Evolutionary conservation across 2,329 filamentous ascomycete species (phyloP).

Genomic region (Tolypocladium guangdongense): DNA sequence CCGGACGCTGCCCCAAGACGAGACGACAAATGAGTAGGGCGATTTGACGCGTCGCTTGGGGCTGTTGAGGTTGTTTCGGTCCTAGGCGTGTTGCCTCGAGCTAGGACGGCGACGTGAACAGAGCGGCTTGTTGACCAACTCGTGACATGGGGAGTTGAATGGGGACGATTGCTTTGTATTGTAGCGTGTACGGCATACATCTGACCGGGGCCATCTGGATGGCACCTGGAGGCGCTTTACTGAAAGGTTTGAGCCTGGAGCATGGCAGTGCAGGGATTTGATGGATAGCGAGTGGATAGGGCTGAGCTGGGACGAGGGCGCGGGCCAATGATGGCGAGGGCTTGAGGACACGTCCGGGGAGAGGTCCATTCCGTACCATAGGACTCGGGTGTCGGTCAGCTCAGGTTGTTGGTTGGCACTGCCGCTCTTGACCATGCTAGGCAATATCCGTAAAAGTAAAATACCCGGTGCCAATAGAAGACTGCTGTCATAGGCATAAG

Average conservation of each 20-base stretch:
- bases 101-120: no score
- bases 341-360: no score
- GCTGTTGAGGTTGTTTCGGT: background rate
- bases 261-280: background rate
- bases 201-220: background rate
- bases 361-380: no score
- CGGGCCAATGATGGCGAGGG: no score
- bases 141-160: background rate
- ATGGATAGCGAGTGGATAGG: background rate
- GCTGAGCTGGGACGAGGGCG: no score
- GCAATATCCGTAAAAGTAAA: no score
- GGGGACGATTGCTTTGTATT: background rate
- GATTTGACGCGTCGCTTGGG: background rate
- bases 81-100: background rate
- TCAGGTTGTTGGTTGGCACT: no score
- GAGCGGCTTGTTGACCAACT: background rate
- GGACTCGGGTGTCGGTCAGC: no score
- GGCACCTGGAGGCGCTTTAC: background rate
- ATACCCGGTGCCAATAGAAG: no score
- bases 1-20: constrained; percentile 36
- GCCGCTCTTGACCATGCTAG: no score
- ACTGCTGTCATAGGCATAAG: no score
- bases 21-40: constrained; percentile 4
- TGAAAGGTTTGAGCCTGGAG: background rate
- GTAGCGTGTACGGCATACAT: background rate